phyloP scores from a whole-genome alignment of 2,329 filamentous ascomycete genomes.

The Hymenoscyphus repandus region DNA sequence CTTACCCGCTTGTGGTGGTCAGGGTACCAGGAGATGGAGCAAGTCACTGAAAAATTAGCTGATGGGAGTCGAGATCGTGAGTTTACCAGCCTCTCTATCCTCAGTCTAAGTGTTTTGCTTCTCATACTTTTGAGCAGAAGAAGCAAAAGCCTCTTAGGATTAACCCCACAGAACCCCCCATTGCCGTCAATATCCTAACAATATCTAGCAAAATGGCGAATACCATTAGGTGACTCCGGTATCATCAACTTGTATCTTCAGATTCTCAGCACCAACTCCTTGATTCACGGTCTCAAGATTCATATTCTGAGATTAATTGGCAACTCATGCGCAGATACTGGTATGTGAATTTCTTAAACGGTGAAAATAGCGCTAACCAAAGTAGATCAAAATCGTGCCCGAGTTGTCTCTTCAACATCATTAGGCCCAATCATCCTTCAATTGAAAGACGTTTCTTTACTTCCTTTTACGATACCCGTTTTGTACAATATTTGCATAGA shows the following conservation, averaged over 20 bases:
- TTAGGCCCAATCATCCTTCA: slow-evolving; percentile 44
- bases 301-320: slow-evolving; percentile 54
- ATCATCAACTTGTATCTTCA: slow-evolving; percentile 51
- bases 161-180: neutral
- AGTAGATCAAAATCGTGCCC: slow-evolving; percentile 53
- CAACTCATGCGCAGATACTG: slow-evolving; percentile 58
- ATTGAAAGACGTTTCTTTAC: slow-evolving; percentile 39
- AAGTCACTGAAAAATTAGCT: slow-evolving; percentile 46
- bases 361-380: slow-evolving; percentile 2
- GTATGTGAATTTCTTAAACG: slow-evolving; percentile 29
- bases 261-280: slow-evolving; percentile 36
- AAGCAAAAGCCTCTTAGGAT: neutral
- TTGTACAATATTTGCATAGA: slow-evolving; percentile 59
- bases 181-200: slow-evolving; percentile 14
- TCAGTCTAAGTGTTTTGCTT: neutral
- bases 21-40: slow-evolving; percentile 38
- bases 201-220: slow-evolving; percentile 47
- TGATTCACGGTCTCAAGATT: slow-evolving; percentile 42
- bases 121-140: neutral
- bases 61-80: slow-evolving; percentile 52
- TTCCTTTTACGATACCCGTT: slow-evolving; percentile 54
- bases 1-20: slow-evolving; percentile 37
- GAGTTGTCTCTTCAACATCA: slow-evolving; percentile 45
- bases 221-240: slow-evolving; percentile 52
- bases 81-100: slow-evolving; percentile 22